Conservation (phyloP, 2,329 filamentous ascomycete species). For the Aureobasidium pullulans region DNA sequence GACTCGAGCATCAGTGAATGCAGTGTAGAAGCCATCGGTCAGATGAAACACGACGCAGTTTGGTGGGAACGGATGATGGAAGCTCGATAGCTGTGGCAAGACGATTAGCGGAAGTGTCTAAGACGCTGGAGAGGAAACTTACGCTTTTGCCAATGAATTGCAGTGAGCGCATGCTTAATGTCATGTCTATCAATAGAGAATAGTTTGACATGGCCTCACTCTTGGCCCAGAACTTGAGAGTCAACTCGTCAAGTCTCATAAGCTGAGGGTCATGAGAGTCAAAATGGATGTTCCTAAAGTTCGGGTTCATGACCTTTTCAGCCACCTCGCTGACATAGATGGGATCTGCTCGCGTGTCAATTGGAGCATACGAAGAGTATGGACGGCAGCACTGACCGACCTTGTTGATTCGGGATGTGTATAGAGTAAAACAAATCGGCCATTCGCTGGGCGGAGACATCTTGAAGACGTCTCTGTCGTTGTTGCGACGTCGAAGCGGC, state of each 20-base stretch:
- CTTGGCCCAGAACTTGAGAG: slow-evolving; percentile 67
- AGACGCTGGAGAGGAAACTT: slow-evolving; percentile 15
- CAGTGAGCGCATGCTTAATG: slow-evolving; percentile 62
- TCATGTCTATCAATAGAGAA: slow-evolving; percentile 64
- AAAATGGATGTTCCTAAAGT: slow-evolving; percentile 79
- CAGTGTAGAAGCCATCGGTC: slow-evolving; percentile 76
- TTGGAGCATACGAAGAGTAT: not conserved
- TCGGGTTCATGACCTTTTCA: slow-evolving; percentile 79
- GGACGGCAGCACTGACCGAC: slow-evolving; percentile 20
- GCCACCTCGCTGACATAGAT: slow-evolving; percentile 85
- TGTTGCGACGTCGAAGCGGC: slow-evolving; percentile 49
- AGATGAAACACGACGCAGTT: slow-evolving; percentile 85
- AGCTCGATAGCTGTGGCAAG: slow-evolving; percentile 40
- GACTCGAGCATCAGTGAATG: slow-evolving; percentile 58
- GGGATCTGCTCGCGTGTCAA: slow-evolving; percentile 47
- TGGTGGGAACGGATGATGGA: slow-evolving; percentile 66
- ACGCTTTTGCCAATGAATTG: slow-evolving; percentile 67
- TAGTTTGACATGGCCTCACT: slow-evolving; percentile 46
- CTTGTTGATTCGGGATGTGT: slow-evolving; percentile 54
- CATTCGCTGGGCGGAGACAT: slow-evolving; percentile 61
- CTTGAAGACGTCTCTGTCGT: slow-evolving; percentile 69
- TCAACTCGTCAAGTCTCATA: slow-evolving; percentile 58
- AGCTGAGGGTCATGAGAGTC: slow-evolving; percentile 54
- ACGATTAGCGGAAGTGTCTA: not conserved
- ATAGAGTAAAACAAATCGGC: slow-evolving; percentile 87